A percentile compares a stretch with the other conserved stretches of the same genome.
phyloP scores from a whole-genome alignment of 805 yeast species.

The Gaillardinia entomophila region DNA sequence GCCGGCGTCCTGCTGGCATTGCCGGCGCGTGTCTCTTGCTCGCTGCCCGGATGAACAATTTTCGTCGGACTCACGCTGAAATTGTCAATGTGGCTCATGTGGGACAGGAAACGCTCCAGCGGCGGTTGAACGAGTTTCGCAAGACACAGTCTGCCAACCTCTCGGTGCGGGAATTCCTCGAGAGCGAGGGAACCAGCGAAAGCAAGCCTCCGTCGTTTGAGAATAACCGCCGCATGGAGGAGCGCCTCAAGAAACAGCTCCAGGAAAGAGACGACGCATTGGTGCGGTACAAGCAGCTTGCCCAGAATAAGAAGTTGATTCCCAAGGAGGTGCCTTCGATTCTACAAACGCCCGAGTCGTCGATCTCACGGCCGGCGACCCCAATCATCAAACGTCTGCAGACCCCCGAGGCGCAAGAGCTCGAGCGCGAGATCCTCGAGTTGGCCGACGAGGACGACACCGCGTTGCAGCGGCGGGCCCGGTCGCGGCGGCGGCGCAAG shows the following conservation, averaged over 20 bases:
- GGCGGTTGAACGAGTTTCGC: slow-evolving; percentile 83
- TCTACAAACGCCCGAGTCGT: too few relatives aligned
- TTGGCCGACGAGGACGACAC: slow-evolving; percentile 1
- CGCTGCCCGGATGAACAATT: slow-evolving; percentile 96
- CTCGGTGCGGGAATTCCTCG: slow-evolving; percentile 71
- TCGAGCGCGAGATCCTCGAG: slow-evolving; percentile 1
- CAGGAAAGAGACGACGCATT: slow-evolving; percentile 10
- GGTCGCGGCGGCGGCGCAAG: too few relatives aligned
- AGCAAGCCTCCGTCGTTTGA: slow-evolving; percentile 82
- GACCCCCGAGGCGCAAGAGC: neutral
- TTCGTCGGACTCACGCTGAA: slow-evolving; percentile 86
- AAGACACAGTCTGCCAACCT: slow-evolving; percentile 68
- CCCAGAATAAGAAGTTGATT: slow-evolving; percentile 5
- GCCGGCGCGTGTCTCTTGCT: slow-evolving; percentile 94
- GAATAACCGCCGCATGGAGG: slow-evolving; percentile 52
- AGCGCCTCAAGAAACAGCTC: slow-evolving; percentile 29
- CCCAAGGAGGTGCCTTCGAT: neutral
- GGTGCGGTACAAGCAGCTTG: slow-evolving; percentile 17
- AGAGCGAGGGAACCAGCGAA: slow-evolving; percentile 32
- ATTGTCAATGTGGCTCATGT: slow-evolving; percentile 93
- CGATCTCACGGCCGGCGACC: too few relatives aligned
- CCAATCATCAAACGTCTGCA: neutral
- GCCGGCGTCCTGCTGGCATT: slow-evolving; percentile 96
- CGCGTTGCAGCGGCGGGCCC: too few relatives aligned
- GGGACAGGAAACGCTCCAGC: slow-evolving; percentile 89